A percentile compares a stretch with the other conserved stretches of the same genome.
Evolutionary conservation across 2,329 filamentous ascomycete species (phyloP).

Genomic region (Talaromyces rugulosus): DNA sequence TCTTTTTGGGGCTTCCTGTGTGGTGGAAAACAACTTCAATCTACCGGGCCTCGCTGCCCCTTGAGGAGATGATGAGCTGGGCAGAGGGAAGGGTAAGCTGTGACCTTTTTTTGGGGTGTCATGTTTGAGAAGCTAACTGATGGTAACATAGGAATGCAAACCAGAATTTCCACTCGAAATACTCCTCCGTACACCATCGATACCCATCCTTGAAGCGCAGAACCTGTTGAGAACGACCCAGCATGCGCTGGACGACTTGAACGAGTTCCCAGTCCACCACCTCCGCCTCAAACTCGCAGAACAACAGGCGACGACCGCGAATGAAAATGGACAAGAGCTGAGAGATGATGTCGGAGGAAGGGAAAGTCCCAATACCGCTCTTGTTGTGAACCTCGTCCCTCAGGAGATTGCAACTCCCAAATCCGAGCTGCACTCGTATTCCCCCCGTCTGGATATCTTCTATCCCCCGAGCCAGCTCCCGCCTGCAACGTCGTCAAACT

Average conservation of each 20-base stretch:
- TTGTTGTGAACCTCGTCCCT: constrained; percentile 67
- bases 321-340: constrained; percentile 8
- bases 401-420: constrained; percentile 47
- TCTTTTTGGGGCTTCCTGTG: constrained; percentile 80
- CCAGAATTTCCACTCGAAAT: constrained; percentile 85
- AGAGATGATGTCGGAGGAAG: constrained; percentile 11
- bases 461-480: constrained; percentile 69
- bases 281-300: constrained; percentile 65
- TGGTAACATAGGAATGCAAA: constrained; percentile 65
- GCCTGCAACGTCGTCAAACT: constrained; percentile 64
- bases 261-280: constrained; percentile 81
- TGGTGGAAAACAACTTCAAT: constrained; percentile 97
- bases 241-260: constrained; percentile 77
- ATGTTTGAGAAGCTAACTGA: neutral
- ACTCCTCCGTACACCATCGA: constrained; percentile 64
- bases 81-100: constrained; percentile 75
- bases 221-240: constrained; percentile 77
- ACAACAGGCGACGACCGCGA: constrained; percentile 15
- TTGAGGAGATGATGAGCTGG: constrained; percentile 86
- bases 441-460: constrained; percentile 68
- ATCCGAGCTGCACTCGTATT: constrained; percentile 64
- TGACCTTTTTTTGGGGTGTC: neutral
- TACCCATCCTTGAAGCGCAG: constrained; percentile 65
- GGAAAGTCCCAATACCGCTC: constrained; percentile 48
- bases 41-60: constrained; percentile 76